These are phyloP conservation scores for Trifolium dubium DNA, from an alignment of 306 rosid species.

Conservation along the genomic window DNA sequence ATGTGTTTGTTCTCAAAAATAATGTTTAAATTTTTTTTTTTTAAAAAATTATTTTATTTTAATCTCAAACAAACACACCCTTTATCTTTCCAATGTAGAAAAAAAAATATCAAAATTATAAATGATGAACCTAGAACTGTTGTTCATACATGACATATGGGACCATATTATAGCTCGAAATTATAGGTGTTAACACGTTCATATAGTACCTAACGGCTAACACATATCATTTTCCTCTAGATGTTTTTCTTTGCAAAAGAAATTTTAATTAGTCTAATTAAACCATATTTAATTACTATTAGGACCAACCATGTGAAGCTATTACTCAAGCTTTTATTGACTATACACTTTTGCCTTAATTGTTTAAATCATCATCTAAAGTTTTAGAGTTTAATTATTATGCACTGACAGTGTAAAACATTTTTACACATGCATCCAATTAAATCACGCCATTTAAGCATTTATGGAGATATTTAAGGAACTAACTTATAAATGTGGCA, in stretches of 20 bases:
- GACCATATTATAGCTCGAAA: background rate
- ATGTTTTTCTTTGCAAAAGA: background rate
- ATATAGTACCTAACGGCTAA: background rate
- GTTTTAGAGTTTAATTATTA: too few relatives aligned
- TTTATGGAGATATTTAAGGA: too few relatives aligned
- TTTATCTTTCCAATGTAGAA: too few relatives aligned
- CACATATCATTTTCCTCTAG: background rate
- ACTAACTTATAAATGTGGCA: too few relatives aligned
- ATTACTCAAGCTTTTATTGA: background rate
- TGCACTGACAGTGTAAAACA: too few relatives aligned
- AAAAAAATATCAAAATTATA: too few relatives aligned
- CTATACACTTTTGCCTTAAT: background rate
- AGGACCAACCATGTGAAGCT: slow-evolving; percentile 5
- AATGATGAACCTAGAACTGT: background rate
- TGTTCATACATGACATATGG: background rate
- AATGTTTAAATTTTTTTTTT: too few relatives aligned
- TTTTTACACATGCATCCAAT: too few relatives aligned
- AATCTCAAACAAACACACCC: too few relatives aligned
- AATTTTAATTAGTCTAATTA: background rate
- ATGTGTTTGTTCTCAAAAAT: too few relatives aligned
- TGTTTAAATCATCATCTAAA: background rate
- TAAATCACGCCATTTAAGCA: too few relatives aligned
- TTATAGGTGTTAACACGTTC: background rate
- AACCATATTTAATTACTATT: background rate
- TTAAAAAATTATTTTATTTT: too few relatives aligned